Base-by-base conservation (phyloP, 441 rosid species). In the Croton laevigatus region DNA sequence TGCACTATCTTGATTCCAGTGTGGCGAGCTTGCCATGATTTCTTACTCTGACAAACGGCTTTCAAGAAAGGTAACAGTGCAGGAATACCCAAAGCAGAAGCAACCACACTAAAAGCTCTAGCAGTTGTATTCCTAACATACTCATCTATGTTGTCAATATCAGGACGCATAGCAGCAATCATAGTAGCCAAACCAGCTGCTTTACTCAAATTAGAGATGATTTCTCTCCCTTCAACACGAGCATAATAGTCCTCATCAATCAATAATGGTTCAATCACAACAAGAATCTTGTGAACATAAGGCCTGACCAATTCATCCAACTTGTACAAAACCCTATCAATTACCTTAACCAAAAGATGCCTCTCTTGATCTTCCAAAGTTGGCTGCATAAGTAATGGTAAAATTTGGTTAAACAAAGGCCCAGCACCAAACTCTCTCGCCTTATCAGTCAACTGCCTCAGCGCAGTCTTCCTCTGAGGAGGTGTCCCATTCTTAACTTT, bases 141-240 rank as follows among this genome's bases (percentile, higher is more conserved):
- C 75, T 92, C 99, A 86, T 94, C 99, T 32, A 86, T 86, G 73
- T 92, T 90, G 69, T 94, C 99, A 73, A 94, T 94, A 82, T 94
- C 98, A 8, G 98, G 99, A 74, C 98, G 96, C 99, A 92, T 90
- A 52, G 98, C 98, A 75, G 99, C 97, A 81, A 94, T 92, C 99
- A 94, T 94, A 49, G 99, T 92, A 23, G 99, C 98, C 87, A 94
- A 84, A 73, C 98, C 99, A 61, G 98, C 99, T 49, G 99, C 98
- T 82, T 92, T 94, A 78, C 98, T 92, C 74, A 94, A 83, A 84
- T 94, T 94, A 61, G 99, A 94, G 70, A 94, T 94, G 69, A 94
- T 92, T 76, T 94, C 98, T 81, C 99, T 90, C 51, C 99, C 99
- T 81, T 92, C 99, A 17, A 90, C 97, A 75, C 98, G 99, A 8